Percentiles rank a stretch among this genome's conserved stretches.
phyloP scores from a whole-genome alignment of 2,329 filamentous ascomycete genomes.

The Aspergillus candidus region DNA sequence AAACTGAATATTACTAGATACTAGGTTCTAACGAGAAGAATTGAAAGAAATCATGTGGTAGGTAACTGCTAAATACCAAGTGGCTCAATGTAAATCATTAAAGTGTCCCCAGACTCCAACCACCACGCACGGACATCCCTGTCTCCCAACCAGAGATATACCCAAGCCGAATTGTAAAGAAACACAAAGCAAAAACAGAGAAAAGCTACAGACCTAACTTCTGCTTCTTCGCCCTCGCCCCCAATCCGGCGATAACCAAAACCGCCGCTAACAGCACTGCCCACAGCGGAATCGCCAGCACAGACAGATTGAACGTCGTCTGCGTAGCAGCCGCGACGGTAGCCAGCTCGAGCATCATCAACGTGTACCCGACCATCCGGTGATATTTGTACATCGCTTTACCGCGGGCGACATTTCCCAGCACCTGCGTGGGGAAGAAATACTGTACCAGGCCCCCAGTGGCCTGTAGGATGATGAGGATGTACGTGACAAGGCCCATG shows the following conservation, averaged over 20 bases:
- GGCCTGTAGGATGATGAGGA: constrained; percentile 66
- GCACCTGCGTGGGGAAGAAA: constrained; percentile 60
- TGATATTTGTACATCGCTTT: constrained; percentile 90
- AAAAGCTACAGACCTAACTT: constrained; percentile 62
- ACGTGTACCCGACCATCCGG: constrained; percentile 66
- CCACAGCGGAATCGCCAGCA: constrained; percentile 71
- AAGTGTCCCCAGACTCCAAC: too few relatives aligned
- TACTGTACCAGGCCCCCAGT: constrained; percentile 78
- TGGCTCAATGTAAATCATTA: too few relatives aligned
- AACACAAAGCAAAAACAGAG: background rate
- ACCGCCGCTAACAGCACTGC: constrained; percentile 60
- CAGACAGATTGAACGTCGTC: constrained; percentile 65
- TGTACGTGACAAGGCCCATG: constrained; percentile 70
- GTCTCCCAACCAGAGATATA: too few relatives aligned
- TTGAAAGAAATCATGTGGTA: too few relatives aligned
- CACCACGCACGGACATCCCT: too few relatives aligned
- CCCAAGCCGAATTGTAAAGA: too few relatives aligned
- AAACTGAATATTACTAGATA: too few relatives aligned
- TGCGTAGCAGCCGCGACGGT: constrained; percentile 70
- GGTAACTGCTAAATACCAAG: too few relatives aligned
- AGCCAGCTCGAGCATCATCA: constrained; percentile 63
- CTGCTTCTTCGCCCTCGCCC: constrained; percentile 71
- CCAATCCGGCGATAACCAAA: constrained; percentile 64
- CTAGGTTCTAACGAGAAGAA: too few relatives aligned
- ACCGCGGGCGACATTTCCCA: constrained; percentile 71